Evolutionary conservation across 2,329 filamentous ascomycete genomes (phyloP).

Genomic region (Aspergillus melleus): DNA sequence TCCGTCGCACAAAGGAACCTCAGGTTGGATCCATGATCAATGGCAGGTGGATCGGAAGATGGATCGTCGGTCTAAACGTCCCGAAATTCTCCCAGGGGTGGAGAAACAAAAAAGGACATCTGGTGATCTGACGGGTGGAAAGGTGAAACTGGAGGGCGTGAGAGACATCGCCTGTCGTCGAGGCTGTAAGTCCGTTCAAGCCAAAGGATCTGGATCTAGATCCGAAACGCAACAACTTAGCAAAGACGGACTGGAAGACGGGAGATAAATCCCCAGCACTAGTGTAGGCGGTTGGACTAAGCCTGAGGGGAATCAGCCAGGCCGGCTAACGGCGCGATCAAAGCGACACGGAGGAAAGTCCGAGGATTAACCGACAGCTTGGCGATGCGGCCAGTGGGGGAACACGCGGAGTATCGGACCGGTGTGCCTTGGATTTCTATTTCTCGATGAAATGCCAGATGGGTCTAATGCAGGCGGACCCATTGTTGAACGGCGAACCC

Average conservation of each 20-base stretch:
- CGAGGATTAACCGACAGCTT: slow-evolving; percentile 31
- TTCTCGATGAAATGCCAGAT: too few species aligned
- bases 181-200: too few species aligned
- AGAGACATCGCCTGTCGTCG: too few species aligned
- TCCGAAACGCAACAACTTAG: not conserved
- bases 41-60: not conserved
- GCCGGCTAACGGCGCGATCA: slow-evolving; percentile 10
- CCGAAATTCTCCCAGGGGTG: slow-evolving; percentile 7
- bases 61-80: slow-evolving; percentile 2
- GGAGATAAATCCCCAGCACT: slow-evolving; percentile 3
- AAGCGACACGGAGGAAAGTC: slow-evolving; percentile 24
- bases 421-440: slow-evolving; percentile 1
- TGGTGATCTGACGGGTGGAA: not conserved
- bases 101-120: not conserved
- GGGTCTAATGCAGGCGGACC: too few species aligned
- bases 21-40: not conserved
- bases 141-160: not conserved
- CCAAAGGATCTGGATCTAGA: not conserved
- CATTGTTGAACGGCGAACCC: too few species aligned
- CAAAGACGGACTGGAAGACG: not conserved
- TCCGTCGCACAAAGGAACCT: not conserved
- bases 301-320: not conserved
- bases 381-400: slow-evolving; percentile 5
- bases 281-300: not conserved
- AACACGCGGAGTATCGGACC: slow-evolving; percentile 21